Conservation (phyloP, 176 grass and related monocot genomes). For the Urochloa ruziziensis region DNA sequence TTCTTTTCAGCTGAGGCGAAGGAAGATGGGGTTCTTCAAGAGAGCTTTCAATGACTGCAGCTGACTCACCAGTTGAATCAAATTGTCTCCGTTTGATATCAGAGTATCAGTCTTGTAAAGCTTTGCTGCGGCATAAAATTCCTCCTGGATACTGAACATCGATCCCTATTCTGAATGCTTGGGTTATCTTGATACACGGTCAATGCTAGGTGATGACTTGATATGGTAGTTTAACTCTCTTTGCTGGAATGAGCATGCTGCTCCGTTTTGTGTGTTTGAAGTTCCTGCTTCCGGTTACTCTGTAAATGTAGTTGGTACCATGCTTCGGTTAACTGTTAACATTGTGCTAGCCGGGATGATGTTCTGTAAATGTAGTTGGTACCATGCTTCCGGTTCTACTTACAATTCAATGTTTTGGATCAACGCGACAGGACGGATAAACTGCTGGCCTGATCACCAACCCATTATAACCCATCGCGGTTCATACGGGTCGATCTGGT, state of each 20-base stretch:
- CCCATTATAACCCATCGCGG: too few relatives aligned
- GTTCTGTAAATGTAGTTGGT: too few relatives aligned
- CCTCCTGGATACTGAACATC: not conserved
- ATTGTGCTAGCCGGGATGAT: not conserved
- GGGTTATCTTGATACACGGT: not conserved
- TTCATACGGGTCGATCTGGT: too few relatives aligned
- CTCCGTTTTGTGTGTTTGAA: not conserved
- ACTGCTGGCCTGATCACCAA: too few relatives aligned
- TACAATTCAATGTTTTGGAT: not conserved
- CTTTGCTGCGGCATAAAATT: not conserved
- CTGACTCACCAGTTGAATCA: not conserved
- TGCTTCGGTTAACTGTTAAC: not conserved
- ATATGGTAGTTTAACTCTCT: not conserved
- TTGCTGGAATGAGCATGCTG: not conserved
- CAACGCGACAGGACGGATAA: too few relatives aligned
- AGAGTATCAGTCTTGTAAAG: not conserved
- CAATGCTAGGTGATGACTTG: not conserved
- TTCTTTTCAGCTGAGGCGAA: conserved; percentile 12
- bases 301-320: not conserved
- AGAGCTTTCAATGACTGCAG: not conserved
- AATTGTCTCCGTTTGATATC: not conserved
- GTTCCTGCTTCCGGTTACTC: not conserved
- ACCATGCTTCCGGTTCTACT: too few relatives aligned
- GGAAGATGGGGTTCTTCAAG: not conserved
- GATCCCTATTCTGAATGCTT: not conserved